Percentiles rank a stretch among this genome's conserved stretches.
These are phyloP conservation scores for Lachancea dasiensis DNA, from an alignment of 805 yeast genomes.

Conservation along the genomic window DNA sequence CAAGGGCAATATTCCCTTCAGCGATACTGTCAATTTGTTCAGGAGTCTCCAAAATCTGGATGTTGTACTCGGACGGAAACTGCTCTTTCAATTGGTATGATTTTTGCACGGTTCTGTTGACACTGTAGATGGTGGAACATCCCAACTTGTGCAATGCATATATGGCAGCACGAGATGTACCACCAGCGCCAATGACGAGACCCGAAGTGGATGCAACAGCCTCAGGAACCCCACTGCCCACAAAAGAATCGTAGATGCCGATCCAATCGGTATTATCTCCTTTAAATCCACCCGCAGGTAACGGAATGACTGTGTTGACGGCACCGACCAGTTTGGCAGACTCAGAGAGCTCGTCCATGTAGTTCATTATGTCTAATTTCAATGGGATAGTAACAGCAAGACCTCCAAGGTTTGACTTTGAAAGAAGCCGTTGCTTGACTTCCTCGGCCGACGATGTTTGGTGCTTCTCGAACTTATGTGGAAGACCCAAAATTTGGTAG, in stretches of 20 bases:
- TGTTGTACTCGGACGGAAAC: conserved; percentile 56
- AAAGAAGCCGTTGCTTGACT: conserved; percentile 48
- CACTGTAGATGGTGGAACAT: conserved; percentile 64
- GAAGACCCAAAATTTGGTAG: conserved; percentile 68
- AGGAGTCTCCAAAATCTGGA: conserved; percentile 48
- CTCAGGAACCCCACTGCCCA: conserved; percentile 53
- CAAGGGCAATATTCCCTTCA: conserved; percentile 45
- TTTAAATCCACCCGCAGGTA: conserved; percentile 41
- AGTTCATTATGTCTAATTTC: conserved; percentile 71
- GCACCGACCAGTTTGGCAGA: conserved; percentile 87
- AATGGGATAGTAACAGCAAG: conserved; percentile 92
- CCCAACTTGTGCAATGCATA: conserved; percentile 80
- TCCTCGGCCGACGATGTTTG: conserved; percentile 60
- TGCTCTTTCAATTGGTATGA: conserved; percentile 49
- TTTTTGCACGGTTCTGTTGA: conserved; percentile 74
- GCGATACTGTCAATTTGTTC: conserved; percentile 38
- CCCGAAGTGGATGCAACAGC: conserved; percentile 45
- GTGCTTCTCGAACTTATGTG: conserved; percentile 59
- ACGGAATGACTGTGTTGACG: conserved; percentile 75
- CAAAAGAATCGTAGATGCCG: conserved; percentile 71
- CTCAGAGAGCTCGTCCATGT: conserved; percentile 59
- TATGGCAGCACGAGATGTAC: conserved; percentile 92
- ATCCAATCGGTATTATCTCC: conserved; percentile 97
- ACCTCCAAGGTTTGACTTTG: conserved; percentile 70
- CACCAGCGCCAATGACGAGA: conserved; percentile 92